Evolutionary conservation across 2,329 filamentous ascomycete species (phyloP), one percentile per base, ranked within the genome.

Genomic region (Colletotrichum echinochloae): DNA sequence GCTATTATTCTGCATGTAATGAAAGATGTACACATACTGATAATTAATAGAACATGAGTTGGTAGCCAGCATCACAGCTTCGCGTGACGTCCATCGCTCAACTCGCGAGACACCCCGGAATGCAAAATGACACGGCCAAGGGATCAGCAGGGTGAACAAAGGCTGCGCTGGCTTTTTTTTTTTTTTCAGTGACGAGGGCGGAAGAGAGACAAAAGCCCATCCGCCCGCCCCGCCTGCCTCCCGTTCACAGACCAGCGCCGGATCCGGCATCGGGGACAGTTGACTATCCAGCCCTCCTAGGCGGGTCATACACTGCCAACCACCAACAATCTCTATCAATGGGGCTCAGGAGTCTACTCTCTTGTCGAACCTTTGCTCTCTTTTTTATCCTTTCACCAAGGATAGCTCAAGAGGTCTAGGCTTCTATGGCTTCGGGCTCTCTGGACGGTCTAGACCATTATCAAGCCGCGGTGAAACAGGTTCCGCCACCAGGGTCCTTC

Each of bases 41-140:
- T 71, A 63, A 28, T 46, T 48, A 46, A 68, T 68, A 71, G 54
- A 67, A 41, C 3, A 44, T 49, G 18, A 55, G 16, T 20, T 18
- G n/a, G 20, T 35, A 51, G 44, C 33, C 44, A 48, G 26, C 23
- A 26, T 14, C n/a, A 54, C 18, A 51, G 26, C 20, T 44, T 39
- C 16, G 35, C 5, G 14, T 44, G 28, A 28, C 51, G 35, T 41
- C 41, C 37, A 8, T 51, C n/a, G 20, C 60, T 52, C 37, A 44
- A 44, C 35, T 49, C 20, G 39, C 26, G 39, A 30, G 48, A 49
- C 33, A 35, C n/a, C n/a, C 12, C 28, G 26, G 14, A 12, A 20
- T 44, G 44, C 37, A 18, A 28, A 35, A 26, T 33, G 23, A 20
- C 49, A 48, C 51, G 23, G 9, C 30, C n/a, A 12, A 66, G 37